Percentiles rank a stretch among this genome's conserved stretches.
These are phyloP conservation scores for Clonostachys rhizophaga DNA, from an alignment of 2,329 filamentous ascomycete genomes.

Conservation along the genomic window DNA sequence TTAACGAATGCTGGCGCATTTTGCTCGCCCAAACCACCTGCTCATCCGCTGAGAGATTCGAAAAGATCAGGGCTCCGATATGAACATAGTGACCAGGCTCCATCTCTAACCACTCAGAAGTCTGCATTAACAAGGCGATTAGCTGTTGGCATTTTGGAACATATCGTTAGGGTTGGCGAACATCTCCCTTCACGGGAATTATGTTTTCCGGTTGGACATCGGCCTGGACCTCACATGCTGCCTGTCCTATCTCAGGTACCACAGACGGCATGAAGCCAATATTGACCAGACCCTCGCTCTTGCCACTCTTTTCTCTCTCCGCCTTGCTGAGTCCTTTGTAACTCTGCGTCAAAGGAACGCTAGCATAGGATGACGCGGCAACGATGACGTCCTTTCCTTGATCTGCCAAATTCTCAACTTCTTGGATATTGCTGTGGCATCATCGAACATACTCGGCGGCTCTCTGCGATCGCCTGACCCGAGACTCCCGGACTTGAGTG, in stretches of 20 bases:
- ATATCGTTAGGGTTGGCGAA: too few relatives aligned
- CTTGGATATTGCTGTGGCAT: conserved; percentile 22
- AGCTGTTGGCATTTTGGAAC: too few relatives aligned
- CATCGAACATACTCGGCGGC: conserved; percentile 21
- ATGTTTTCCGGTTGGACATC: too few relatives aligned
- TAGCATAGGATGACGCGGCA: conserved; percentile 1
- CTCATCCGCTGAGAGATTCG: too few relatives aligned
- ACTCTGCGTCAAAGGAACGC: conserved; percentile 12
- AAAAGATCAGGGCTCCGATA: too few relatives aligned
- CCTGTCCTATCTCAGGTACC: conserved; percentile 10
- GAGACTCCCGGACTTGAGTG: not conserved
- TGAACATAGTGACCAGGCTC: too few relatives aligned
- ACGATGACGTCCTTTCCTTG: conserved; percentile 6
- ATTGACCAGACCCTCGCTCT: conserved; percentile 27
- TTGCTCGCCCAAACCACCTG: too few relatives aligned
- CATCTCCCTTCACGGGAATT: too few relatives aligned
- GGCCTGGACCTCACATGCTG: too few relatives aligned
- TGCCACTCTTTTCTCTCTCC: conserved; percentile 21
- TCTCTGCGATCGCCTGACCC: not conserved
- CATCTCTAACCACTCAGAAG: too few relatives aligned
- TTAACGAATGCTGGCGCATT: too few relatives aligned
- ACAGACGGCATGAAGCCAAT: conserved; percentile 19
- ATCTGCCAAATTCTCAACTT: conserved; percentile 25
- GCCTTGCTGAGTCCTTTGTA: conserved; percentile 22
- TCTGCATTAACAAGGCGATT: too few relatives aligned